Evolutionary conservation across 2,329 filamentous ascomycete genomes (phyloP).

Genomic region (Fusarium aywerte): DNA sequence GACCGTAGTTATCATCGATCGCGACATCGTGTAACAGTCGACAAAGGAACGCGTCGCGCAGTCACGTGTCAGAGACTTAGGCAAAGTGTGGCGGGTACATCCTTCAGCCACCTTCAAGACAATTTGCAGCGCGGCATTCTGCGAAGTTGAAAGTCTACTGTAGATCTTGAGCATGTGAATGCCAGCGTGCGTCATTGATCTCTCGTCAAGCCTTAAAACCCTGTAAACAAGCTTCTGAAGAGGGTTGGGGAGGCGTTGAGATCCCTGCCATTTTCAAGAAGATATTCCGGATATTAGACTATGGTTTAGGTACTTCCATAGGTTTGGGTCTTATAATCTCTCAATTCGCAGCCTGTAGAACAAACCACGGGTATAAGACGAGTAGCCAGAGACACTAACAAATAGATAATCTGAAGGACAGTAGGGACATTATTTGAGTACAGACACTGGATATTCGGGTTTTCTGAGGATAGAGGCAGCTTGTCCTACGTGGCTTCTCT

Average conservation of each 20-base stretch:
- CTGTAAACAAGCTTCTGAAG: slow-evolving; percentile 10
- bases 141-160: slow-evolving; percentile 23
- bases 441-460: slow-evolving; percentile 28
- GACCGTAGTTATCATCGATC: slow-evolving; percentile 1
- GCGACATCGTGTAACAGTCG: slow-evolving; percentile 13
- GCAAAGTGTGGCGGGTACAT: background rate
- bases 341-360: background rate
- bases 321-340: background rate
- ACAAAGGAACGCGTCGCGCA: slow-evolving; percentile 44
- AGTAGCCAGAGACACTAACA: background rate
- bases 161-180: slow-evolving; percentile 43
- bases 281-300: background rate
- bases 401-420: slow-evolving; percentile 1
- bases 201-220: slow-evolving; percentile 11
- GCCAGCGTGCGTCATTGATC: slow-evolving; percentile 41
- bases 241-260: background rate
- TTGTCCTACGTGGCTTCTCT: slow-evolving; percentile 34
- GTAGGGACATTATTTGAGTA: slow-evolving; percentile 16
- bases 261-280: background rate
- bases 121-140: slow-evolving; percentile 16
- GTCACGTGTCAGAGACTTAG: slow-evolving; percentile 43
- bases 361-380: background rate
- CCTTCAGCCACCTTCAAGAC: background rate
- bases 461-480: background rate
- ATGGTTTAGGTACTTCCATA: background rate